These are phyloP conservation scores for Yarrowia deformans DNA, from an alignment of 805 yeast species.

Conservation along the genomic window DNA sequence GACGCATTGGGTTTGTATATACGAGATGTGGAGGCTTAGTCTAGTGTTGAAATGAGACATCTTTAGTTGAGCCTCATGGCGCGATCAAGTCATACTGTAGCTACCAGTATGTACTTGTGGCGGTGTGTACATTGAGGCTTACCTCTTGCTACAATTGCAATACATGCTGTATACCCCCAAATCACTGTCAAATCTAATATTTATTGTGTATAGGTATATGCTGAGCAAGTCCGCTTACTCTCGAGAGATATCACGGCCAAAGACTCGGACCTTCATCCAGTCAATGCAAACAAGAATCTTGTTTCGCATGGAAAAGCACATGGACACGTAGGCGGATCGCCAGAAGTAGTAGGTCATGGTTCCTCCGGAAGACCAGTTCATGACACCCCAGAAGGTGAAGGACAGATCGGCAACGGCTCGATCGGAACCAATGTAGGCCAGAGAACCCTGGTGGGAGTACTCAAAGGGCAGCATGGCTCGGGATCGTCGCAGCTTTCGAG, in stretches of 20 bases:
- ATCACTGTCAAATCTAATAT: conserved; percentile 17
- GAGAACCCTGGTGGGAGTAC: conserved; percentile 88
- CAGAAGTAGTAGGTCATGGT: conserved; percentile 88
- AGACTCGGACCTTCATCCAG: conserved; percentile 85
- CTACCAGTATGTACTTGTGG: no score
- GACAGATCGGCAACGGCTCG: conserved; percentile 92
- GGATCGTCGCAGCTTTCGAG: conserved; percentile 51
- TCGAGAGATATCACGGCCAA: conserved; percentile 94
- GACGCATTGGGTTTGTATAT: neutral
- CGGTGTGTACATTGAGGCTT: no score
- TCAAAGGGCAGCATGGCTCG: conserved; percentile 62
- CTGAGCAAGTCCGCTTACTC: conserved; percentile 56
- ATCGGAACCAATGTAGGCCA: conserved; percentile 91
- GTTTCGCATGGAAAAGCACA: conserved; percentile 90
- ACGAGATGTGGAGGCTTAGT: neutral
- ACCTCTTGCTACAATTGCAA: no score
- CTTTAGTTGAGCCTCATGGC: no score
- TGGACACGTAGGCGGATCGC: conserved; percentile 91
- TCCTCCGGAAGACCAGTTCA: conserved; percentile 83
- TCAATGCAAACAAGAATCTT: conserved; percentile 85
- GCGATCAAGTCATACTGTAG: no score
- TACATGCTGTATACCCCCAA: no score
- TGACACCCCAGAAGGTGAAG: conserved; percentile 56
- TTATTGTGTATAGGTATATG: conserved; percentile 23
- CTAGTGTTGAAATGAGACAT: no score